phyloP scores from a whole-genome alignment of 2,329 filamentous ascomycete species.

The Colletotrichum incanum region DNA sequence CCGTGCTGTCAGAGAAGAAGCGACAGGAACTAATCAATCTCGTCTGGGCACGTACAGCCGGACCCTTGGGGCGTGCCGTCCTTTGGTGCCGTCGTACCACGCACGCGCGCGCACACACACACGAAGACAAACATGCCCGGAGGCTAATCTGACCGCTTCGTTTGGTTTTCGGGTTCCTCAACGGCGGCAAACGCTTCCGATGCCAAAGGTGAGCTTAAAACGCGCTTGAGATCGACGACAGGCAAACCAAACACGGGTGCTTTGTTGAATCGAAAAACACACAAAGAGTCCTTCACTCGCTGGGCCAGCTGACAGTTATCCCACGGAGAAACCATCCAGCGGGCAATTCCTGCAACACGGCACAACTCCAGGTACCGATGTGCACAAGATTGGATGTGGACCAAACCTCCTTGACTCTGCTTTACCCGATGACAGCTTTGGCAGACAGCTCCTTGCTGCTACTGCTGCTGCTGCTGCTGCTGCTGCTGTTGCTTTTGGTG shows the following conservation, averaged over 20 bases:
- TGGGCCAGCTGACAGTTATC: background rate
- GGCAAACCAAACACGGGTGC: background rate
- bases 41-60: constrained; percentile 8
- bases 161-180: background rate
- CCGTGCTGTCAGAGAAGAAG: constrained; percentile 31
- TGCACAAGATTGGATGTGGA: constrained; percentile 33
- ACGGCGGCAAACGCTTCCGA: constrained; percentile 16
- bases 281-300: background rate
- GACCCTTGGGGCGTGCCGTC: too few species aligned
- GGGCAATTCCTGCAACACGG: constrained; percentile 18
- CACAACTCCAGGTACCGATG: constrained; percentile 22
- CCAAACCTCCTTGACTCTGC: background rate
- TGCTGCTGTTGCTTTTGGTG: background rate
- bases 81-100: background rate
- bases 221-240: background rate
- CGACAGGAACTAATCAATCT: constrained; percentile 22
- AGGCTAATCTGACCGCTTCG: constrained; percentile 27
- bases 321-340: background rate
- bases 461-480: background rate
- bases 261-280: background rate
- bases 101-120: too few species aligned
- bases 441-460: constrained; percentile 2
- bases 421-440: background rate
- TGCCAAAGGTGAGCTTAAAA: constrained; percentile 9
- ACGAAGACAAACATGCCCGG: background rate